Conservation (phyloP, 2,329 filamentous ascomycete species). For the Nemania abortiva region DNA sequence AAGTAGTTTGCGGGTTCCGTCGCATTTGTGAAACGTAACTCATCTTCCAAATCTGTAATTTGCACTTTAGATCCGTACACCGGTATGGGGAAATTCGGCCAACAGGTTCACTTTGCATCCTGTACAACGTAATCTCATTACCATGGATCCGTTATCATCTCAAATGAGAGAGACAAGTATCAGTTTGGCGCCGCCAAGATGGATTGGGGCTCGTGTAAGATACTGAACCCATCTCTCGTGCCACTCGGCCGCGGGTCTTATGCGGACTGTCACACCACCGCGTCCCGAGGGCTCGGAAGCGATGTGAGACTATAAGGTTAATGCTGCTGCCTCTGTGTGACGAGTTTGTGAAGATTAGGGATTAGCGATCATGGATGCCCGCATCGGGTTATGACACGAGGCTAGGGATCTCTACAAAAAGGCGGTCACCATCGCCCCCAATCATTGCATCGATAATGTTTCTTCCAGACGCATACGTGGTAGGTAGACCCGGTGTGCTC, state of each 20-base stretch:
- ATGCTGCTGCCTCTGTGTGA: slow-evolving; percentile 10
- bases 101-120: neutral
- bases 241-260: slow-evolving; percentile 11
- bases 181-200: neutral
- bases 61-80: slow-evolving; percentile 1
- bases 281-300: slow-evolving; percentile 30
- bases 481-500: neutral
- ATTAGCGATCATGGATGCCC: slow-evolving; percentile 11
- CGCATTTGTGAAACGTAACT: slow-evolving; percentile 12
- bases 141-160: slow-evolving; percentile 1
- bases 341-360: slow-evolving; percentile 2
- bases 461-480: neutral
- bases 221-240: neutral
- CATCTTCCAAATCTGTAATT: slow-evolving; percentile 11
- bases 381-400: slow-evolving; percentile 18
- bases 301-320: slow-evolving; percentile 6
- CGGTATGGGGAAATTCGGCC: neutral
- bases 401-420: slow-evolving; percentile 11
- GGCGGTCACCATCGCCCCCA: neutral
- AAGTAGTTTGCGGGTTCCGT: slow-evolving; percentile 27
- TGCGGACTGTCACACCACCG: slow-evolving; percentile 14
- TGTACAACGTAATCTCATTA: slow-evolving; percentile 12
- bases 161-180: neutral
- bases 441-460: slow-evolving; percentile 10
- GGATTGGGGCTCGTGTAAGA: slow-evolving; percentile 9